These are phyloP conservation scores for Boletus pseudopeckii DNA, from an alignment of 768 basidiomycete genomes.

Conservation along the genomic window DNA sequence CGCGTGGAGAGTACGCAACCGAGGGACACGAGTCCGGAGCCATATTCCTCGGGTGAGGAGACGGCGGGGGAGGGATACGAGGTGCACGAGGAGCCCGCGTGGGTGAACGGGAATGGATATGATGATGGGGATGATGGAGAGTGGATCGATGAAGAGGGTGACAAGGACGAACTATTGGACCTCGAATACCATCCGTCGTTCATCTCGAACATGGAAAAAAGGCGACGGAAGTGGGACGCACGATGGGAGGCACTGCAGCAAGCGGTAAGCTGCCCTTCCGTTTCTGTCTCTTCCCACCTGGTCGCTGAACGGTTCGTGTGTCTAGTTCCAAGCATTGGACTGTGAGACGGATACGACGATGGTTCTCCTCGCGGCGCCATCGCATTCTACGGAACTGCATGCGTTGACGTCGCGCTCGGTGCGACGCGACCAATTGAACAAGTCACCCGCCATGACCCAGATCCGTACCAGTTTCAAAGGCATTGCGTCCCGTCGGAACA, in stretches of 20 bases:
- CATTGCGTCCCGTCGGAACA: conserved; percentile 55
- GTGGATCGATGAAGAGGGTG: conserved; percentile 71
- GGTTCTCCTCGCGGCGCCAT: conserved; percentile 69
- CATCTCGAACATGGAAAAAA: conserved; percentile 61
- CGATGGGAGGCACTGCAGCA: conserved; percentile 74
- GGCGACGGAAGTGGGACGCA: conserved; percentile 68
- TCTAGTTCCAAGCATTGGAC: conserved; percentile 73
- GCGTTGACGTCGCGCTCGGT: conserved; percentile 65
- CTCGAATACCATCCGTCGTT: conserved; percentile 75
- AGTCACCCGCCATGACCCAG: conserved; percentile 47
- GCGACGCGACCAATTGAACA: conserved; percentile 51
- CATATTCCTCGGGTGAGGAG: conserved; percentile 72
- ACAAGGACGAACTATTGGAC: conserved; percentile 68
- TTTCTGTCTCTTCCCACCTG: not conserved
- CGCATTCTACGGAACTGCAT: conserved; percentile 66
- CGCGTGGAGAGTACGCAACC: conserved; percentile 83
- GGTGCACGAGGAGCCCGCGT: conserved; percentile 39
- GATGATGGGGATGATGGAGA: conserved; percentile 44
- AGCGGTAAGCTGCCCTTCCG: conserved; percentile 45
- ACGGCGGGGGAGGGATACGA: conserved; percentile 65
- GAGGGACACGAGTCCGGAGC: conserved; percentile 76
- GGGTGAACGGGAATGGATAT: conserved; percentile 26
- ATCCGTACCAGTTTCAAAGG: conserved; percentile 58
- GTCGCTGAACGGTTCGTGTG: conserved; percentile 1
- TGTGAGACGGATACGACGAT: conserved; percentile 79